phyloP scores from a whole-genome alignment of 371 early-diverging fungal species.

The Nematocida displodere region DNA sequence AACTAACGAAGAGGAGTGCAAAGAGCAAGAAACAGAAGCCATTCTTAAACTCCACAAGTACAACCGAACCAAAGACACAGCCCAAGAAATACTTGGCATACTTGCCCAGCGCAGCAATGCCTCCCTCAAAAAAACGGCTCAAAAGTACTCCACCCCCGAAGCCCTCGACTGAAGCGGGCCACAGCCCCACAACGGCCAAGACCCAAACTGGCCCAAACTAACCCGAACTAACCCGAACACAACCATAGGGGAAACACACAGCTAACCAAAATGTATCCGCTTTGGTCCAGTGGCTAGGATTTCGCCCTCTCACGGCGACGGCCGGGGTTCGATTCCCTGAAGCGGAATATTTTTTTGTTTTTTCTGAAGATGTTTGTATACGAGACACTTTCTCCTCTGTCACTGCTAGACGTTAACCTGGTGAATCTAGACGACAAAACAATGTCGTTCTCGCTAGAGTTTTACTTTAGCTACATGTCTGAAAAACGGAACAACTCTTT shows the following conservation, averaged over 20 bases:
- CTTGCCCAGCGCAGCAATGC: slow-evolving; percentile 56
- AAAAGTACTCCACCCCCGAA: slow-evolving; percentile 38
- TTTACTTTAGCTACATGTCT: slow-evolving; percentile 59
- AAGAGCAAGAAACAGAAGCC: slow-evolving; percentile 41
- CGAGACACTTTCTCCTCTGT: slow-evolving; percentile 4
- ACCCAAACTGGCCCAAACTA: no score
- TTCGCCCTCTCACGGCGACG: slow-evolving; percentile 62
- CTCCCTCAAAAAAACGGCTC: slow-evolving; percentile 52
- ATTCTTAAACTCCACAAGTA: slow-evolving; percentile 59
- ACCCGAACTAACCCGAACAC: no score
- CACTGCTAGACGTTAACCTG: slow-evolving; percentile 54
- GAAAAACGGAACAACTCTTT: slow-evolving; percentile 51
- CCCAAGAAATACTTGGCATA: slow-evolving; percentile 57
- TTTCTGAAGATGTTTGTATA: slow-evolving; percentile 28
- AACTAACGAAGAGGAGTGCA: slow-evolving; percentile 31
- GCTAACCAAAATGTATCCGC: slow-evolving; percentile 49
- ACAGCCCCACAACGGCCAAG: background rate
- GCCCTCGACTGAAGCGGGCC: background rate
- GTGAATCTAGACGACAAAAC: slow-evolving; percentile 58
- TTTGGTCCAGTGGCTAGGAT: slow-evolving; percentile 65
- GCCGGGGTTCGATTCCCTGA: slow-evolving; percentile 65
- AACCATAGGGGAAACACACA: background rate
- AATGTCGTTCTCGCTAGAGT: slow-evolving; percentile 58
- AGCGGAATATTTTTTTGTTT: slow-evolving; percentile 49
- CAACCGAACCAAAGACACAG: slow-evolving; percentile 63